Base-by-base conservation (phyloP, 2,329 filamentous ascomycete genomes). In the Ascocoryne sarcoides region DNA sequence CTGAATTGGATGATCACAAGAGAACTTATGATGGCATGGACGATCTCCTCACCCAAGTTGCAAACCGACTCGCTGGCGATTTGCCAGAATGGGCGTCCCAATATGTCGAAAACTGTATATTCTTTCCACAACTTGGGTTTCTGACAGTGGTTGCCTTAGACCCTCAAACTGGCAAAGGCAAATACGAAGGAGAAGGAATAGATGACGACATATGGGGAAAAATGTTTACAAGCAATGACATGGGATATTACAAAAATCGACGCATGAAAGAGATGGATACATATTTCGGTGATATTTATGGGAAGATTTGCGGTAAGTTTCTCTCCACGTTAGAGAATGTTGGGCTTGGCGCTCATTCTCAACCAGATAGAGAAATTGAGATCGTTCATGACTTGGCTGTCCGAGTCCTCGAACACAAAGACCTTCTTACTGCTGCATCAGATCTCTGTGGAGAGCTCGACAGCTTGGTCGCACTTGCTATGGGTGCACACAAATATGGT, bases 71-170 rank as follows among this genome's bases (percentile, higher is more conserved):
- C 42, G 73, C 74, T 1, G 60, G 62, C 10, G 68, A 70, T 1
- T 66, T 92, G 15, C 82, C 88, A 1, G 67, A 73, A 44, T 71
- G 71, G 68, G 68, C 69, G 14, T 60, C 60, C 18, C 58, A 62
- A 20, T 68, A 73, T 44, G 63, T 81, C 10, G 67, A 71, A 23
- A 89, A 89, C 40, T 93, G 93, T 47, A 82, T 92, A 14, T 95
- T 92, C 59, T 83, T 94, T 46, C 90, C 89, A 0, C 88, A 95
- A 54, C 75, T 95, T 28, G 92, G 92, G 0, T 98, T 95, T 57
- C 73, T 95, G 28, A 84, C 88, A 2, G 79, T 82, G 0, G 79
- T 94, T 12, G 72, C 73, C 2, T 61, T 80, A 3, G 75, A 87
- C 50, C 64, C 69, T 10, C 59, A 67, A 1, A 77, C 72, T 2